Conservation (phyloP, 1,284 basidiomycete species). For the Leccinum ponderosum region DNA sequence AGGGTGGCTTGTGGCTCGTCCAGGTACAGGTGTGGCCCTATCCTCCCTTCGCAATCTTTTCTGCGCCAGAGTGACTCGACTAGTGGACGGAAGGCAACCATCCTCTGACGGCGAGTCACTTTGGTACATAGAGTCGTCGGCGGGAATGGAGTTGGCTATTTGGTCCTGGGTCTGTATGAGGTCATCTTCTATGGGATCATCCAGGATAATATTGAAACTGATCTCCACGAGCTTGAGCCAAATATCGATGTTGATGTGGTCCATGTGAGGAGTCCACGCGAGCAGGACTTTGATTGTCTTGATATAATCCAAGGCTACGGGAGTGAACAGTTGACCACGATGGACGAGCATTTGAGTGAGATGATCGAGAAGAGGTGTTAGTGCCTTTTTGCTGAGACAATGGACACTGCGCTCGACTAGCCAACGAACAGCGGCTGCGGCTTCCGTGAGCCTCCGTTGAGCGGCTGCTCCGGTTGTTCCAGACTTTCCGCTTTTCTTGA, state of each 20-base stretch:
- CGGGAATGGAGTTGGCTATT: conserved; percentile 18
- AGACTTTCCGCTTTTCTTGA: conserved; percentile 48
- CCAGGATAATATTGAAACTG: conserved; percentile 77
- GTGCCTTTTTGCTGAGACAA: conserved; percentile 52
- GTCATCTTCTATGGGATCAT: conserved; percentile 55
- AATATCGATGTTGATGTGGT: conserved; percentile 62
- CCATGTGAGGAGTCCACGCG: conserved; percentile 72
- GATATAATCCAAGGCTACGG: conserved; percentile 78
- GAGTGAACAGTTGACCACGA: conserved; percentile 56
- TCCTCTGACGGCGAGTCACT: conserved; percentile 34
- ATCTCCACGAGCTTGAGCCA: conserved; percentile 75
- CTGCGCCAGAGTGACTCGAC: conserved; percentile 27
- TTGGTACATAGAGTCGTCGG: conserved; percentile 31
- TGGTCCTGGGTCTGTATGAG: conserved; percentile 32
- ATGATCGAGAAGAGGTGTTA: conserved; percentile 64
- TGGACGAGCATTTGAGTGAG: conserved; percentile 64
- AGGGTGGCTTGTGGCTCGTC: conserved; percentile 12
- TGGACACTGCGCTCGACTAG: conserved; percentile 60
- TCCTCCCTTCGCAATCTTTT: conserved; percentile 26
- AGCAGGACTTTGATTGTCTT: conserved; percentile 73
- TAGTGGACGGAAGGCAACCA: conserved; percentile 22
- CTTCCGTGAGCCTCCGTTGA: conserved; percentile 59
- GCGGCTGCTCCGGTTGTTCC: conserved; percentile 42
- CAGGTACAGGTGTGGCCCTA: conserved; percentile 24
- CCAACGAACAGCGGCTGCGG: conserved; percentile 69